Evolutionary conservation across 192 early-diverging fungal species (phyloP).

Genomic region (Coemansia sp.): DNA sequence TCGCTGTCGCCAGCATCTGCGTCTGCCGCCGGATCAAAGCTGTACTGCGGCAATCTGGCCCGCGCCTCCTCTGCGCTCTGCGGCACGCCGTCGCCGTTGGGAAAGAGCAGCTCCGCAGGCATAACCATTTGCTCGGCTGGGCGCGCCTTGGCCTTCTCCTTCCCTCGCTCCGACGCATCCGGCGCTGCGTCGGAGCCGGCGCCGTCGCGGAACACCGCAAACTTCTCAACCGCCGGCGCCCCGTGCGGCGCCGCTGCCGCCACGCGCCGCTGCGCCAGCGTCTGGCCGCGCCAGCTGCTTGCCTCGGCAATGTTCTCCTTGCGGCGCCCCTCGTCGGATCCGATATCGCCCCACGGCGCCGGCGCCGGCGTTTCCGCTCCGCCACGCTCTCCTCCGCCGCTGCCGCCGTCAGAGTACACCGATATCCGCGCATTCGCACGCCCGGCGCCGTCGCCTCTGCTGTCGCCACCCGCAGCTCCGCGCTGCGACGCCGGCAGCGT

Average conservation of each 20-base stretch:
- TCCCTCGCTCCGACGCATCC: not conserved
- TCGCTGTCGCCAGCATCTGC: conserved; percentile 8
- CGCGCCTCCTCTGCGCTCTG: conserved; percentile 47
- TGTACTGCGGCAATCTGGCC: conserved; percentile 27
- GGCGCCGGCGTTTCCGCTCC: not conserved
- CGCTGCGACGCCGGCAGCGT: conserved; percentile 30
- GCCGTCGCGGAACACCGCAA: conserved; percentile 46
- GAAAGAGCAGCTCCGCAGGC: conserved; percentile 31
- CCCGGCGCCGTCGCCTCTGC: not conserved
- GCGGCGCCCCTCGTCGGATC: conserved; percentile 58
- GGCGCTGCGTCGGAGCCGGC: not conserved
- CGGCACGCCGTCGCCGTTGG: conserved; percentile 19
- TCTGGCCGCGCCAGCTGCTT: conserved; percentile 62
- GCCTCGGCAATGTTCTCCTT: conserved; percentile 73
- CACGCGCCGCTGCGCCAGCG: conserved; percentile 51
- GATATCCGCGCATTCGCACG: conserved; percentile 39
- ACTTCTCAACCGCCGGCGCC: conserved; percentile 15
- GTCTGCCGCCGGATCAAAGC: conserved; percentile 11
- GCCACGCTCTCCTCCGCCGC: not conserved
- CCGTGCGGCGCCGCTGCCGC: not conserved
- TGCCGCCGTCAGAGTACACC: conserved; percentile 34
- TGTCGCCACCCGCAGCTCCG: conserved; percentile 6
- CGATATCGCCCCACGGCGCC: conserved; percentile 62
- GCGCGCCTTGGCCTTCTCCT: conserved; percentile 7
- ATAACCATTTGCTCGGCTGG: conserved; percentile 42